phyloP scores from a whole-genome alignment of 139 green algal genomes.

The Ulvella scutata region DNA sequence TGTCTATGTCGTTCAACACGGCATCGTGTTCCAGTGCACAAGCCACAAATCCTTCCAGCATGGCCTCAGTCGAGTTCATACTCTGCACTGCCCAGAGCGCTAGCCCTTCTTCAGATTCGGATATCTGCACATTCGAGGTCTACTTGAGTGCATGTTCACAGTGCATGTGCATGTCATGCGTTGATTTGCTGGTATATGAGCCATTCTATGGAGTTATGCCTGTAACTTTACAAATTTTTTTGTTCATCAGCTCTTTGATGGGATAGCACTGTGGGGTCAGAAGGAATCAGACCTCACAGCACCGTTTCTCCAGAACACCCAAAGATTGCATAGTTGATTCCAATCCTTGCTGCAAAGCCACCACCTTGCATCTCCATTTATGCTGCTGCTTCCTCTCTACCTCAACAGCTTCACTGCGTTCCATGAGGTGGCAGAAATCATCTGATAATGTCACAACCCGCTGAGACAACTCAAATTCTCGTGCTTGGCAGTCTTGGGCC shows the following conservation, averaged over 20 bases:
- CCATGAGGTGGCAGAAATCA: not conserved
- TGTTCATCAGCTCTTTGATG: not conserved
- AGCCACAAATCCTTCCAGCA: not conserved
- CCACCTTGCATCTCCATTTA: not conserved
- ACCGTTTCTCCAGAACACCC: not conserved
- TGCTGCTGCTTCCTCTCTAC: not conserved
- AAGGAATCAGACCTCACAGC: not conserved
- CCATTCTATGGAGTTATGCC: too few relatives aligned
- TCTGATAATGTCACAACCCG: not conserved
- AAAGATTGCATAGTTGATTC: not conserved
- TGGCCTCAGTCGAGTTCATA: not conserved
- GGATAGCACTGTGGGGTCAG: not conserved
- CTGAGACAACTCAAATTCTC: not conserved
- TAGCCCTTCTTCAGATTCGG: not conserved
- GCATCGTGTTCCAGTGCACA: not conserved
- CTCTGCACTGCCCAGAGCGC: not conserved
- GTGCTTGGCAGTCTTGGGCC: not conserved
- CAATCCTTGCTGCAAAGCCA: not conserved
- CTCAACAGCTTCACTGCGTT: not conserved
- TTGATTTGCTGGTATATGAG: too few relatives aligned
- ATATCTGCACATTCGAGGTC: too few relatives aligned
- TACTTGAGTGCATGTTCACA: too few relatives aligned
- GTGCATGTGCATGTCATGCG: too few relatives aligned
- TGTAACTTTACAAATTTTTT: not conserved
- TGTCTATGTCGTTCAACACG: not conserved